Percentiles rank a stretch among this genome's conserved stretches.
Conservation (phyloP, 75 land plant genomes). For the Chamaecyparis obtusa region DNA sequence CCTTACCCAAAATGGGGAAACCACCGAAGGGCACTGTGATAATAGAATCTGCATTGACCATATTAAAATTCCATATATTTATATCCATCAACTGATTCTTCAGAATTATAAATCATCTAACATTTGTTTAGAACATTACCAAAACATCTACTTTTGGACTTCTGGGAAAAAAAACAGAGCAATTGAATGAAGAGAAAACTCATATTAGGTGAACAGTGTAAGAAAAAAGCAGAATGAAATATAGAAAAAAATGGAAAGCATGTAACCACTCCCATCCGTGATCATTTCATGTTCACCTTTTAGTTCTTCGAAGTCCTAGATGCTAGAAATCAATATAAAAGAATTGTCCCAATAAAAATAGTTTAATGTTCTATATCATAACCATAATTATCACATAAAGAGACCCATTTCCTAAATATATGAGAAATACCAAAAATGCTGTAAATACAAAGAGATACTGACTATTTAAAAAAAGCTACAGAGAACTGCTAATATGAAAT, state of each 20-base stretch:
- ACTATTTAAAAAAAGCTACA: not conserved
- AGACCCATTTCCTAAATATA: not conserved
- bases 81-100: not conserved
- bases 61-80: not conserved
- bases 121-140: not conserved
- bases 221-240: not conserved
- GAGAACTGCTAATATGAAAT: not conserved
- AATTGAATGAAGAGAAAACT: not conserved
- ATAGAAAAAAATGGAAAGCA: not conserved
- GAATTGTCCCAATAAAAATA: not conserved
- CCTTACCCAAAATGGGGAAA: constrained; percentile 86
- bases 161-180: not conserved
- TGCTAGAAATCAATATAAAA: not conserved
- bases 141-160: not conserved
- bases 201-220: not conserved
- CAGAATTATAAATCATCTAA: not conserved
- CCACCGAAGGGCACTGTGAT: constrained; percentile 97
- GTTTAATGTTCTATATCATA: not conserved
- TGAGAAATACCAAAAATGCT: not conserved
- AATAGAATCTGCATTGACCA: constrained; percentile 77
- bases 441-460: not conserved
- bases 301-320: not conserved
- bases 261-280: not conserved
- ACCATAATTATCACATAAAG: not conserved
- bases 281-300: not conserved